Evolutionary conservation across 495 filamentous ascomycete genomes (phyloP).

Genomic region (Baudoinia panamericana): DNA sequence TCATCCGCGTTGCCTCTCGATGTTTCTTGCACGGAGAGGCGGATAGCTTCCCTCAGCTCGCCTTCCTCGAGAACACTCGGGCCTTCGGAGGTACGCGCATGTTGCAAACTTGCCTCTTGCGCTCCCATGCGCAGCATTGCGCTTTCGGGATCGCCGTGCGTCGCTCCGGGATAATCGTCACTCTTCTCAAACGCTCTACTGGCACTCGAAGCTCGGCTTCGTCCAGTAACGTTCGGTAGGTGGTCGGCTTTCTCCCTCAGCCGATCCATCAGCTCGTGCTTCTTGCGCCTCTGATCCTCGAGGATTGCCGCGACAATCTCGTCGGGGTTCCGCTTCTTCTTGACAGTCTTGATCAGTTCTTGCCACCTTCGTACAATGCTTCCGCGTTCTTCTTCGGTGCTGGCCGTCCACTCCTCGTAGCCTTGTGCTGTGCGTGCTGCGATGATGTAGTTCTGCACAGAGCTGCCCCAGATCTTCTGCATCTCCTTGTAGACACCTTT

Average conservation of each 20-base stretch:
- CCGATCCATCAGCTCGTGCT: constrained; percentile 18
- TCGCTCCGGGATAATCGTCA: not conserved
- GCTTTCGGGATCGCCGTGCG: not conserved
- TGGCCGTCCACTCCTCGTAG: constrained; percentile 41
- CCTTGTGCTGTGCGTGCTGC: constrained; percentile 61
- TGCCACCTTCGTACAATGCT: constrained; percentile 49
- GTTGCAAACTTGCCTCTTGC: not conserved
- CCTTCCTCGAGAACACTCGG: constrained; percentile 25
- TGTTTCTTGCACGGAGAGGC: constrained; percentile 51
- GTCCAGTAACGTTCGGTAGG: not conserved
- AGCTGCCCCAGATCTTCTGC: constrained; percentile 47
- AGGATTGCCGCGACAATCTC: constrained; percentile 31
- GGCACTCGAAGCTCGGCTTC: constrained; percentile 5
- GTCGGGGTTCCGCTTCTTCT: constrained; percentile 39
- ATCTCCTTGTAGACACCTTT: constrained; percentile 65
- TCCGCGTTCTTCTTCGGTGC: constrained; percentile 39
- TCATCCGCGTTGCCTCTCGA: constrained; percentile 53
- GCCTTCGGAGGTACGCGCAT: not conserved
- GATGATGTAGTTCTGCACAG: constrained; percentile 57
- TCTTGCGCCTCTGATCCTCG: constrained; percentile 28
- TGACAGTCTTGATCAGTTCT: constrained; percentile 39
- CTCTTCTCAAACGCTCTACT: not conserved
- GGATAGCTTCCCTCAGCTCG: constrained; percentile 58
- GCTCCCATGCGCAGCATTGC: constrained; percentile 1
- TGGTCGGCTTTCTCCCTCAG: not conserved